Evolutionary conservation across 164 flowering plant genomes (phyloP).

Genomic region (Echeveria elegans): DNA sequence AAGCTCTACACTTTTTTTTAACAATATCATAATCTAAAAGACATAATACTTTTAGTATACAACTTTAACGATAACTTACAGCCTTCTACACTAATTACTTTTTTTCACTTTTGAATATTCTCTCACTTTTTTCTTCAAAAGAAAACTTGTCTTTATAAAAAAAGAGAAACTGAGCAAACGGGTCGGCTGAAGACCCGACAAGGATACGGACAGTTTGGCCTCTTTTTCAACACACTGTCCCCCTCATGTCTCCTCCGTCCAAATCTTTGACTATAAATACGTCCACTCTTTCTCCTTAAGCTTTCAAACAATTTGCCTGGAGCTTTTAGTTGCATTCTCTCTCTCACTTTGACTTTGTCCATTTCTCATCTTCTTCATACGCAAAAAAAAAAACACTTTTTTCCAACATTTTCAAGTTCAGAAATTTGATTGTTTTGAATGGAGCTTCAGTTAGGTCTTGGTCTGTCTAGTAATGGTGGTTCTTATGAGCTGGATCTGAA

Average conservation of each 20-base stretch:
- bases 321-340: background rate
- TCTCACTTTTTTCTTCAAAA: background rate
- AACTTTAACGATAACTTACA: background rate
- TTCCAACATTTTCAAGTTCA: background rate
- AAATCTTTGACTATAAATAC: background rate
- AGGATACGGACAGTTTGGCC: slow-evolving; percentile 4
- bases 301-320: slow-evolving; percentile 1
- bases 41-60: background rate
- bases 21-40: background rate
- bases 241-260: background rate
- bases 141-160: background rate
- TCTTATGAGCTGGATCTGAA: background rate
- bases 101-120: background rate
- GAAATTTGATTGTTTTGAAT: background rate
- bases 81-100: background rate
- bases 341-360: background rate
- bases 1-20: too few species aligned
- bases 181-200: slow-evolving; percentile 5
- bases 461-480: slow-evolving; percentile 2
- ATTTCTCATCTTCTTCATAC: background rate
- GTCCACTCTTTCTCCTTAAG: background rate
- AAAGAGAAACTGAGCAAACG: background rate
- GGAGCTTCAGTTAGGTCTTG: slow-evolving; percentile 8
- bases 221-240: slow-evolving; percentile 6
- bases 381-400: background rate